These are phyloP conservation scores for Cystobasidium pallidum DNA, from an alignment of 1,284 basidiomycete species.

Conservation along the genomic window DNA sequence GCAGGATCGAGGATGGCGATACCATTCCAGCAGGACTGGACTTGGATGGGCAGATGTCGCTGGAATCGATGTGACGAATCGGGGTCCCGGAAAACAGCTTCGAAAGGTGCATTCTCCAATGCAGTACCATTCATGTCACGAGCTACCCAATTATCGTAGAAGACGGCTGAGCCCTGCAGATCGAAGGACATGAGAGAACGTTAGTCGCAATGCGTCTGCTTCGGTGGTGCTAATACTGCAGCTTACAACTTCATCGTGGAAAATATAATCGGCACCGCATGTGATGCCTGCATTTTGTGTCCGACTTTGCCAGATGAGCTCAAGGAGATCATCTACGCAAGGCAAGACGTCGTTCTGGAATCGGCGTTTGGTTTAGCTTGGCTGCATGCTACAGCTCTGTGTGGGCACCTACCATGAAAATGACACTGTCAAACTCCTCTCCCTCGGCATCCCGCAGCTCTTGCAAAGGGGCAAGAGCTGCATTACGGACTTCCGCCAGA, in stretches of 20 bases:
- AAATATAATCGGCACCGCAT: slow-evolving; percentile 96
- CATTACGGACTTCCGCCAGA: slow-evolving; percentile 92
- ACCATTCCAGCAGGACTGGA: slow-evolving; percentile 96
- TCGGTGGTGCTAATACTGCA: not conserved
- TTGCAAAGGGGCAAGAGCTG: slow-evolving; percentile 87
- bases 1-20: slow-evolving; percentile 85
- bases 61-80: slow-evolving; percentile 78
- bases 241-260: slow-evolving; percentile 76
- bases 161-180: slow-evolving; percentile 73
- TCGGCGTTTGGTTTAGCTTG: not conserved
- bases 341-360: slow-evolving; percentile 78
- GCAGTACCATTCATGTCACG: slow-evolving; percentile 96
- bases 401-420: slow-evolving; percentile 72
- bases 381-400: not conserved
- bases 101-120: slow-evolving; percentile 92
- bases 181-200: no score
- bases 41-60: slow-evolving; percentile 85
- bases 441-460: slow-evolving; percentile 85
- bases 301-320: slow-evolving; percentile 90
- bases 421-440: slow-evolving; percentile 88
- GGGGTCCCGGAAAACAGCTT: slow-evolving; percentile 82
- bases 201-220: not conserved
- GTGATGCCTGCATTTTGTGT: slow-evolving; percentile 93
- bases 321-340: slow-evolving; percentile 90
- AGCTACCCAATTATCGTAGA: slow-evolving; percentile 98